Evolutionary conservation across 1,284 basidiomycete species (phyloP).

Genomic region (Somion occarium): DNA sequence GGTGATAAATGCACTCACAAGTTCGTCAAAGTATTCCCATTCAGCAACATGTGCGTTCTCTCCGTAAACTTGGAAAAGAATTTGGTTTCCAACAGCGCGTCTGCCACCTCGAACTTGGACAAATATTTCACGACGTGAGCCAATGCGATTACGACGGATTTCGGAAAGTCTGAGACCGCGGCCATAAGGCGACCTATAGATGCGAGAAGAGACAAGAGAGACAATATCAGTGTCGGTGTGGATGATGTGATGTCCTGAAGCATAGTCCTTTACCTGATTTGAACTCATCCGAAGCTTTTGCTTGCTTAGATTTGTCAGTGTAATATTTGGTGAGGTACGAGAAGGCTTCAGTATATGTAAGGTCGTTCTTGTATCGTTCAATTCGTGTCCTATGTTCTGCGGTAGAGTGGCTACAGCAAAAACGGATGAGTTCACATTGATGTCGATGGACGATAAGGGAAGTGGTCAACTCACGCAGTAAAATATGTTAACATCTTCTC

Average conservation of each 20-base stretch:
- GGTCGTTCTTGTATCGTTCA: constrained; percentile 57
- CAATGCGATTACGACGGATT: constrained; percentile 69
- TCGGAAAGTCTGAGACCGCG: constrained; percentile 68
- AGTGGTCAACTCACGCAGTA: constrained; percentile 39
- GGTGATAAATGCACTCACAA: constrained; percentile 38
- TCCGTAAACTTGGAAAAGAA: constrained; percentile 81
- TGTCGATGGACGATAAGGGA: not conserved
- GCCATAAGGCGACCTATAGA: constrained; percentile 44
- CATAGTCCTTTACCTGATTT: constrained; percentile 36
- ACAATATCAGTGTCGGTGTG: constrained; percentile 1
- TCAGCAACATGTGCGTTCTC: constrained; percentile 83
- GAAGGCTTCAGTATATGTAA: constrained; percentile 73
- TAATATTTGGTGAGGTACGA: constrained; percentile 73
- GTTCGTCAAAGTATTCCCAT: constrained; percentile 84
- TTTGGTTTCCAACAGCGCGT: constrained; percentile 67
- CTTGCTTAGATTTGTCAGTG: constrained; percentile 40
- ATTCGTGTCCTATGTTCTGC: constrained; percentile 49
- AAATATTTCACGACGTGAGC: constrained; percentile 79
- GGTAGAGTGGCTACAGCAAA: constrained; percentile 34
- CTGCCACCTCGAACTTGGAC: constrained; percentile 70
- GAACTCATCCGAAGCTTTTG: constrained; percentile 40
- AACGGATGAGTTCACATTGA: not conserved
- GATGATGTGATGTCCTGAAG: not conserved
- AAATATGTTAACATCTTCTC: constrained; percentile 76
- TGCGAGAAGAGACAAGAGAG: not conserved